Conservation (phyloP, 2,329 filamentous ascomycete species). For the Neopestalotiopsis rosae region DNA sequence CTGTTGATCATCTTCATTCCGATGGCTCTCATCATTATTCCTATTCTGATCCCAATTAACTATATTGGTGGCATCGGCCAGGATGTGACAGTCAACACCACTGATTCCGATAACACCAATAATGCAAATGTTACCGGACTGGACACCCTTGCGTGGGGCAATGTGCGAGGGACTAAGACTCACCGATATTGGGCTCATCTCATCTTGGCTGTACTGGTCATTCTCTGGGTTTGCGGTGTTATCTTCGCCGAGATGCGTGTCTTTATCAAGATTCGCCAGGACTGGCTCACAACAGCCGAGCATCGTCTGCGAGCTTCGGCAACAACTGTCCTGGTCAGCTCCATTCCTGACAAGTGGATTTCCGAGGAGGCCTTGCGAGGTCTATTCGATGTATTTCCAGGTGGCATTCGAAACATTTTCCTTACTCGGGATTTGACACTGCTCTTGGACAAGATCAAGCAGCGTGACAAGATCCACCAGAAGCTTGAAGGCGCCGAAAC, state of each 20-base stretch:
- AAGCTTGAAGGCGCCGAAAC: slow-evolving; percentile 84
- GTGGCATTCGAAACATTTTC: slow-evolving; percentile 95
- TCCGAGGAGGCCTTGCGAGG: slow-evolving; percentile 79
- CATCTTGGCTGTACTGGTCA: slow-evolving; percentile 75
- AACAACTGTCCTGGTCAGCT: slow-evolving; percentile 91
- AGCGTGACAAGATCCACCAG: slow-evolving; percentile 73
- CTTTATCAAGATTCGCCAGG: slow-evolving; percentile 92
- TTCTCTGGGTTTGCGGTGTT: slow-evolving; percentile 85
- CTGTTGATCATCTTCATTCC: slow-evolving; percentile 92
- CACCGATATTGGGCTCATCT: slow-evolving; percentile 84
- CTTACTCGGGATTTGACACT: slow-evolving; percentile 88
- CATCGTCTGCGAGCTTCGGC: slow-evolving; percentile 92
- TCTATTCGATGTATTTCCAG: slow-evolving; percentile 94
- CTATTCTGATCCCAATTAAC: slow-evolving; percentile 87
- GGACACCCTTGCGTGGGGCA: slow-evolving; percentile 86
- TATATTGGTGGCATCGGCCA: slow-evolving; percentile 72
- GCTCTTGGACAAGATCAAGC: slow-evolving; percentile 82
- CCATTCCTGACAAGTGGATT: slow-evolving; percentile 91
- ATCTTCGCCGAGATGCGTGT: slow-evolving; percentile 85
- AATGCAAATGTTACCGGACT: slow-evolving; percentile 61
- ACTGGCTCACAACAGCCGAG: slow-evolving; percentile 92
- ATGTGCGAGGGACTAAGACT: slow-evolving; percentile 71
- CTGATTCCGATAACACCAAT: slow-evolving; percentile 29
- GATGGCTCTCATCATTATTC: slow-evolving; percentile 77
- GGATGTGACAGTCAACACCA: slow-evolving; percentile 44